phyloP scores from a whole-genome alignment of 2,329 filamentous ascomycete genomes.

The Arthrobotrys pseudoclavata region DNA sequence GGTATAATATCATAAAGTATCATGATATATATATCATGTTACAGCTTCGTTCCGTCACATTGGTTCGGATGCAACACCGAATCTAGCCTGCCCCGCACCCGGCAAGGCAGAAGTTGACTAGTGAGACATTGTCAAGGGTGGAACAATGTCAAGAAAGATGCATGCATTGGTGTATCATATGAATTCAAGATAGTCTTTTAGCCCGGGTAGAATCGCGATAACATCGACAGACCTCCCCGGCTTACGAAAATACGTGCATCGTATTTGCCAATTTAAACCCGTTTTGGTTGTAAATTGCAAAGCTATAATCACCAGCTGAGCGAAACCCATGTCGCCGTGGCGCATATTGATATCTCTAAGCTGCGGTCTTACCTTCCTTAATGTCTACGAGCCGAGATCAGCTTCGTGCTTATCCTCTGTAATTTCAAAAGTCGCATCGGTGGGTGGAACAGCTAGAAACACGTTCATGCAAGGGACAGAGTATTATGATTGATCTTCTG shows the following conservation, averaged over 20 bases:
- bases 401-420: background rate
- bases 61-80: slow-evolving; percentile 3
- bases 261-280: background rate
- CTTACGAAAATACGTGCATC: background rate
- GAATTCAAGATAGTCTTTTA: background rate
- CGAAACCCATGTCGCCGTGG: background rate
- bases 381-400: background rate
- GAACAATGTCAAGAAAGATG: background rate
- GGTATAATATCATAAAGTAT: background rate
- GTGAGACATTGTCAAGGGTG: slow-evolving; percentile 2
- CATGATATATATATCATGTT: slow-evolving; percentile 3
- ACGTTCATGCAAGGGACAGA: background rate
- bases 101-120: slow-evolving; percentile 13
- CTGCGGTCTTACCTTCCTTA: slow-evolving; percentile 21
- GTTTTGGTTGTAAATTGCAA: background rate
- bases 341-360: background rate
- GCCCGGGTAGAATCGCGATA: background rate
- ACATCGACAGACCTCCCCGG: background rate
- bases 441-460: background rate
- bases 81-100: slow-evolving; percentile 11
- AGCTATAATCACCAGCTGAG: background rate
- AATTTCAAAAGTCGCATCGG: background rate
- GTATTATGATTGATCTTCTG: background rate
- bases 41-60: background rate
- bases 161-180: background rate